Conservation (phyloP, 768 basidiomycete genomes). For the Amanita molliuscula region DNA sequence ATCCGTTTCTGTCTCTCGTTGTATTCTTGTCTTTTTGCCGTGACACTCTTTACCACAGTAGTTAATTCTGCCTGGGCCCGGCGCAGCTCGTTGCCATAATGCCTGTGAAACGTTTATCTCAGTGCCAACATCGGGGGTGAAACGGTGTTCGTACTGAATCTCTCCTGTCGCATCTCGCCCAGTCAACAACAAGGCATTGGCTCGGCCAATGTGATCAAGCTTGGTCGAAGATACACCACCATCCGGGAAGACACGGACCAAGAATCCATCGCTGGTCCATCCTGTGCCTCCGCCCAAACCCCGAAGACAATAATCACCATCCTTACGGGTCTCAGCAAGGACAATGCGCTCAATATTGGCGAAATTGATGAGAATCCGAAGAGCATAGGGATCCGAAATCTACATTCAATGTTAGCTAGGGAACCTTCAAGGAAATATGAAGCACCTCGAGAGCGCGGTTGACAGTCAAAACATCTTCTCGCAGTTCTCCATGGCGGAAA, state of each 20-base stretch:
- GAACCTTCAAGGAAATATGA: background rate
- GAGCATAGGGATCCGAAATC: slow-evolving; percentile 66
- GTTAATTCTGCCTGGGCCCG: slow-evolving; percentile 28
- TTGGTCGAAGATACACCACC: slow-evolving; percentile 53
- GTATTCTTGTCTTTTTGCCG: slow-evolving; percentile 15
- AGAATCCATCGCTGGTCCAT: slow-evolving; percentile 54
- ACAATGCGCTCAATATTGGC: slow-evolving; percentile 61
- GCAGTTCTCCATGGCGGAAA: slow-evolving; percentile 64
- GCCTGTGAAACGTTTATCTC: slow-evolving; percentile 21
- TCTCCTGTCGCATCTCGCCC: slow-evolving; percentile 38
- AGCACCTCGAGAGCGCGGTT: slow-evolving; percentile 71
- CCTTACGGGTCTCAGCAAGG: slow-evolving; percentile 51
- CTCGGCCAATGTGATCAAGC: slow-evolving; percentile 16
- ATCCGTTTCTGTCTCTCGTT: slow-evolving; percentile 16
- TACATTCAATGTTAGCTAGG: slow-evolving; percentile 21
- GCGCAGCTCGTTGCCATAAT: slow-evolving; percentile 29
- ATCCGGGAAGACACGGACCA: slow-evolving; percentile 58
- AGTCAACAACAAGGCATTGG: slow-evolving; percentile 40
- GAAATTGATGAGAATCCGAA: slow-evolving; percentile 74
- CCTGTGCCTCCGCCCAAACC: slow-evolving; percentile 41
- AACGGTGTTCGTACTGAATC: slow-evolving; percentile 28
- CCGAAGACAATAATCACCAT: slow-evolving; percentile 47
- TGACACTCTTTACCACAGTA: slow-evolving; percentile 14
- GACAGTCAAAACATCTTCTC: slow-evolving; percentile 52
- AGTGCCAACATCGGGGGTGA: background rate